Evolutionary conservation across 371 early-diverging fungal species (phyloP), one percentile per base, ranked within the genome.

Genomic region (Syncephalastrum contaminatum): DNA sequence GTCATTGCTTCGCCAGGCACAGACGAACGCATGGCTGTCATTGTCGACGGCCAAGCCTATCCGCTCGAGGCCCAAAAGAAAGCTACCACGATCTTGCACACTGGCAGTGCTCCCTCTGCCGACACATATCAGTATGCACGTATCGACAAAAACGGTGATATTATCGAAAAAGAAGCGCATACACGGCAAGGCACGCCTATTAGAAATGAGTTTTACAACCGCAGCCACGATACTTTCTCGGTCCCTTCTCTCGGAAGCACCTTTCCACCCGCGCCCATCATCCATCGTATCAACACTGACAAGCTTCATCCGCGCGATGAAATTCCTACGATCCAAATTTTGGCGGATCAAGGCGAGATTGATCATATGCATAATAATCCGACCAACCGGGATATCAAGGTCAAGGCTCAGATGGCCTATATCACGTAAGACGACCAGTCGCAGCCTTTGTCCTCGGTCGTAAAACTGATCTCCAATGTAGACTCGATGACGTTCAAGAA

Each of bases 81-180:
- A n/a, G 15, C 44, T 5, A 16, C 52, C 4, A 30, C 36, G 10
- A 18, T 67, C 18, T 20, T 67, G 1, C 48, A 49, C 12, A 51
- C 54, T 0, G 67, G 67, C 13, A 5, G 22, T 13, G 67, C 67
- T 1, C 67, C 67, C 12, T n/a, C n/a, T 7, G 58, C 60, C 2
- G 20, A 41, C 18, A n/a, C 59, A 12, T 63, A 63, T 20, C 16
- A 22, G 1, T 59, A 63, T 22, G 24, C 41, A 3, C 30, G 27
- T 13, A 21, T 24, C 15, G 41, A 48, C n/a, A 27, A 30, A n/a
- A 36, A 47, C 10, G 39, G 27, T 14, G 21, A 20, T 13, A 48
- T 55, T 15, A 39, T 47, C 40, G 56, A 55, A n/a, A n/a, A 47
- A 20, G 56, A 55, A 41, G 7, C 56, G 15, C 48, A 40, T 13